Evolutionary conservation across 1,139 yeast species (phyloP).

Genomic region (Kodamaea sp.): DNA sequence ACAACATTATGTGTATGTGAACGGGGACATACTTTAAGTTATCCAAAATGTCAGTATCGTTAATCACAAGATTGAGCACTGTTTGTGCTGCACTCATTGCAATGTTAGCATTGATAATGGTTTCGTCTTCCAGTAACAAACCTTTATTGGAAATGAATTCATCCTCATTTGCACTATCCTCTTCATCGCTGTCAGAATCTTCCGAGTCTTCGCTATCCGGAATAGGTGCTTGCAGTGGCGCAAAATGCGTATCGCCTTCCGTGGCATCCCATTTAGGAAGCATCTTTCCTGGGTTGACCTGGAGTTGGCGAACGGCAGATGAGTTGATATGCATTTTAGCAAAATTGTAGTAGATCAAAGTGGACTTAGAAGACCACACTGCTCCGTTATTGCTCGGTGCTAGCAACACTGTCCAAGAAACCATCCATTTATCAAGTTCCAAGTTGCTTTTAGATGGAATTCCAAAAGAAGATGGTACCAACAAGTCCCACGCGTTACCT

Average conservation of each 20-base stretch:
- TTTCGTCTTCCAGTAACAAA: conserved; percentile 38
- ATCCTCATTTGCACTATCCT: conserved; percentile 24
- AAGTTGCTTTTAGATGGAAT: conserved; percentile 67
- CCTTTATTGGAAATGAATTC: conserved; percentile 41
- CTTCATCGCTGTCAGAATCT: conserved; percentile 22
- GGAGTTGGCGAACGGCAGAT: conserved; percentile 50
- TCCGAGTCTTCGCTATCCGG: conserved; percentile 19
- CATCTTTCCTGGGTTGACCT: conserved; percentile 30
- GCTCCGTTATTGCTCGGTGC: conserved; percentile 62
- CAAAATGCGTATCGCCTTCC: neutral
- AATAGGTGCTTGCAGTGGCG: neutral
- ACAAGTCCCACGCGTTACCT: conserved; percentile 63
- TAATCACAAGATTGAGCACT: conserved; percentile 57
- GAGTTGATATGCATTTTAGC: conserved; percentile 77
- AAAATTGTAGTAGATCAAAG: conserved; percentile 69
- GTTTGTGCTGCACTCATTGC: conserved; percentile 68
- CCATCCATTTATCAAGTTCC: conserved; percentile 78
- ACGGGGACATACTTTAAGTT: conserved; percentile 67
- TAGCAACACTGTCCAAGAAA: conserved; percentile 71
- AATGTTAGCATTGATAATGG: conserved; percentile 42
- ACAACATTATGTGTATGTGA: conserved; percentile 70
- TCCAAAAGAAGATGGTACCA: conserved; percentile 63
- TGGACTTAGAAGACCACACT: conserved; percentile 71
- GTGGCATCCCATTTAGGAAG: conserved; percentile 40
- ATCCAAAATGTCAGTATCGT: conserved; percentile 58